Conservation (phyloP, 73 alveolate genomes). For the Tetrahymena elliotti region DNA sequence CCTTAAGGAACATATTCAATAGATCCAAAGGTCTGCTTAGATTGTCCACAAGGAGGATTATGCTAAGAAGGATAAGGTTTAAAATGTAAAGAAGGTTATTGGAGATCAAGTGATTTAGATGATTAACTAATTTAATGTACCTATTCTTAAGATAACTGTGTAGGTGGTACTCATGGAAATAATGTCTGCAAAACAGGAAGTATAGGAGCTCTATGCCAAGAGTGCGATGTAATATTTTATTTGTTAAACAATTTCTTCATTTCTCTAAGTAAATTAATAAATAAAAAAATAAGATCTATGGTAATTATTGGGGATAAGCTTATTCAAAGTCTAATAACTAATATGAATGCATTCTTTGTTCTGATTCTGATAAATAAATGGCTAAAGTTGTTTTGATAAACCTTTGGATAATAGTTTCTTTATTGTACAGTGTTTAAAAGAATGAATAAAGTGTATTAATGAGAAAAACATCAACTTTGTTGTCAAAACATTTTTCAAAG, state of each 20-base stretch:
- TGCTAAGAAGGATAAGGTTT: constrained; percentile 32
- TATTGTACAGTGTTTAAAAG: not conserved
- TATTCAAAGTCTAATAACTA: not conserved
- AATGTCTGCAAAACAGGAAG: not conserved
- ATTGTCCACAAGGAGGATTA: constrained; percentile 29
- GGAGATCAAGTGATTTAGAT: constrained; percentile 39
- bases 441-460: not conserved
- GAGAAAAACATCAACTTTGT: not conserved
- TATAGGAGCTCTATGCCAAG: constrained; percentile 34
- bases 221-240: constrained; percentile 2
- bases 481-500: not conserved
- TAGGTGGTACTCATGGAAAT: constrained; percentile 22
- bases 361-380: not conserved
- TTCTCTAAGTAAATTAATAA: not conserved
- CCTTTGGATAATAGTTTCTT: not conserved
- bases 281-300: not conserved
- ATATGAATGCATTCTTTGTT: not conserved
- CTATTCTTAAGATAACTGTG: not conserved
- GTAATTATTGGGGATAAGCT: not conserved
- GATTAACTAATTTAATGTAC: constrained; percentile 22
- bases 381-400: too few species aligned
- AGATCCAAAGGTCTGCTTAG: not conserved
- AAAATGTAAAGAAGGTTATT: constrained; percentile 36
- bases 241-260: not conserved
- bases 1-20: constrained; percentile 1